Base-by-base conservation (phyloP, 164 flowering plant species). In the Magnolia officinalis region DNA sequence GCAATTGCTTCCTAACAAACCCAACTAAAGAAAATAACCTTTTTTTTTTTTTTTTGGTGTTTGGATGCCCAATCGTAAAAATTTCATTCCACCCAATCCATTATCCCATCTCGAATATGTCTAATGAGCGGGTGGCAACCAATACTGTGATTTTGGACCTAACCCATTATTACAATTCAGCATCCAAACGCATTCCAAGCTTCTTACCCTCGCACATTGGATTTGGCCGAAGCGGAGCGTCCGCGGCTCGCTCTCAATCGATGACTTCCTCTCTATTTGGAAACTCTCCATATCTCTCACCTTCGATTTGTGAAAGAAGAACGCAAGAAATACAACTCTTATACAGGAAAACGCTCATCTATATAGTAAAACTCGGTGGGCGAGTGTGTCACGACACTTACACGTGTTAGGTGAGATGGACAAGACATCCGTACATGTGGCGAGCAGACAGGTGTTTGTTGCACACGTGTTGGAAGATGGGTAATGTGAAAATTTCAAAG, bases 211-310 rank as follows among this genome's bases (percentile, higher is more conserved):
- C 16, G 75, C 75, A 63, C 61, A 61, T 63, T 73, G 24, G 21
- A 73, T 61, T 18, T 73, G 67, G 61, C 31, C 11, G 2, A 73
- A 20, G 31, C 14, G 29, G 1, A 73, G 52, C 13, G 75, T 73
- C 49, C 67, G 66, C 13, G 75, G 75, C 75, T 73, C 67, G 50
- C 67, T 73, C 7, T 73, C 75, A 18, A 73, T 73, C 50, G 75
- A 73, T 63, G 75, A 61, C 20, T 59, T 59, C 50, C 75, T 73
- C 75, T 73, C 75, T 2, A 73, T 73, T 73, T 16, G 14, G 51
- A 70, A 9, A 3, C 5, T 50, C 5, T 52, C n/a, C 10, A 14
- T 31, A 31, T 73, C 16, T 72, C 11, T 7, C 20, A 1, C 37
- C 50, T 31, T 67, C 65, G 51, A 1, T 58, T 4, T 11, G 10